These are phyloP conservation scores for Achaetomiella virescens DNA, from an alignment of 495 filamentous ascomycete genomes.

Conservation along the genomic window DNA sequence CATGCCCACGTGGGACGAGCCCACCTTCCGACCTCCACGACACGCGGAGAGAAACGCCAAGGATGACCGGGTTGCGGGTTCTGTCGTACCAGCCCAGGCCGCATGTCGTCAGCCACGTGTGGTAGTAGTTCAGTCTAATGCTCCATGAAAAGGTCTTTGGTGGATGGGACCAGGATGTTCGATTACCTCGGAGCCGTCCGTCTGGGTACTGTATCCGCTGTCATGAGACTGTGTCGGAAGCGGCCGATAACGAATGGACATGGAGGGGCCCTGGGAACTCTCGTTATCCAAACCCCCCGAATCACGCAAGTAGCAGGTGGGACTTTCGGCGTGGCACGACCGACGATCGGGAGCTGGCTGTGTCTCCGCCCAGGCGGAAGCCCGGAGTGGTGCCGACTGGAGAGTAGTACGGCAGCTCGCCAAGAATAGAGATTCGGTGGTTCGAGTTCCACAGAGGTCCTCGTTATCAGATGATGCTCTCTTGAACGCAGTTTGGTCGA, in stretches of 20 bases:
- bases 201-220: neutral
- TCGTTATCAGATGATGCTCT: neutral
- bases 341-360: neutral
- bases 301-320: too few relatives aligned
- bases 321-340: neutral
- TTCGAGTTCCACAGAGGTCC: neutral
- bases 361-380: neutral
- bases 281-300: too few relatives aligned
- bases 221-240: neutral
- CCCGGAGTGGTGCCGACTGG: neutral
- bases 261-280: too few relatives aligned
- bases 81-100: neutral
- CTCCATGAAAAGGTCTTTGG: neutral
- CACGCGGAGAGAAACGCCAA: neutral
- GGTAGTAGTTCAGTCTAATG: neutral
- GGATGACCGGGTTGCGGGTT: neutral
- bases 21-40: neutral
- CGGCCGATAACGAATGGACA: neutral
- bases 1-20: constrained; percentile 20
- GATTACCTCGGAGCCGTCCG: constrained; percentile 3
- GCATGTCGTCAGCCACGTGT: neutral
- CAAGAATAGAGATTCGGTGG: neutral
- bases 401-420: neutral
- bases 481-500: neutral
- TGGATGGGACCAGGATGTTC: neutral